Evolutionary conservation across 2,329 filamentous ascomycete species (phyloP).

Genomic region (Aspergillus hiratsukae): DNA sequence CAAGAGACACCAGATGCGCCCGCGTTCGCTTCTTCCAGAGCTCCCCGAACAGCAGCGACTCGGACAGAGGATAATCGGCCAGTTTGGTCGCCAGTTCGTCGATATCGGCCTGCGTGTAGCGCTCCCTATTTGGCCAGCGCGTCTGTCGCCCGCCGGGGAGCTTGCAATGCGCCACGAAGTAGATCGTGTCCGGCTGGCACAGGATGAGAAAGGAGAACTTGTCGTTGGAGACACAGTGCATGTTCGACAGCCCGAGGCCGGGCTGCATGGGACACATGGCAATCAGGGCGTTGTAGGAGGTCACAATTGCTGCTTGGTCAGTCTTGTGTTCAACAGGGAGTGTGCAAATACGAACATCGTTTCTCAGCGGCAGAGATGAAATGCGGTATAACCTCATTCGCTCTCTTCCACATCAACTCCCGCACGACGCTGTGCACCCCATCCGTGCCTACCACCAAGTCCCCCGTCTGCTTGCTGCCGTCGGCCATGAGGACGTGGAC

Average conservation of each 20-base stretch:
- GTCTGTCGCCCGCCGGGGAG: background rate
- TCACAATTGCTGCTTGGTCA: background rate
- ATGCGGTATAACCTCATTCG: background rate
- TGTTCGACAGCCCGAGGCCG: background rate
- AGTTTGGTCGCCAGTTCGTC: constrained; percentile 24
- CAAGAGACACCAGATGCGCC: constrained; percentile 31
- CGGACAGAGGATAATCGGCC: constrained; percentile 21
- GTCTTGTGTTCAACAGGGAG: background rate
- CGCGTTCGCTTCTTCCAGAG: constrained; percentile 17
- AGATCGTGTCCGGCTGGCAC: background rate
- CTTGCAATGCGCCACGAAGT: background rate
- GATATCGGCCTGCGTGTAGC: constrained; percentile 25
- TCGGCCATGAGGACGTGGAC: constrained; percentile 2
- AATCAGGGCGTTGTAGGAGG: background rate
- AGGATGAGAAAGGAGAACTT: background rate
- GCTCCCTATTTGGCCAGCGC: background rate
- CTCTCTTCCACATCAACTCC: constrained; percentile 3
- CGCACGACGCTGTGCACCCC: constrained; percentile 5
- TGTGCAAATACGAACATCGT: background rate
- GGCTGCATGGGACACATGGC: background rate
- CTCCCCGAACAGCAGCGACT: constrained; percentile 26
- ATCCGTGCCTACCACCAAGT: constrained; percentile 4
- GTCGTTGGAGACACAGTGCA: background rate
- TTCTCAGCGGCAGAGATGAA: background rate
- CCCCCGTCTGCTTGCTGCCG: constrained; percentile 1